Evolutionary conservation across 805 yeast genomes (phyloP).

Genomic region (Spathaspora girioi): DNA sequence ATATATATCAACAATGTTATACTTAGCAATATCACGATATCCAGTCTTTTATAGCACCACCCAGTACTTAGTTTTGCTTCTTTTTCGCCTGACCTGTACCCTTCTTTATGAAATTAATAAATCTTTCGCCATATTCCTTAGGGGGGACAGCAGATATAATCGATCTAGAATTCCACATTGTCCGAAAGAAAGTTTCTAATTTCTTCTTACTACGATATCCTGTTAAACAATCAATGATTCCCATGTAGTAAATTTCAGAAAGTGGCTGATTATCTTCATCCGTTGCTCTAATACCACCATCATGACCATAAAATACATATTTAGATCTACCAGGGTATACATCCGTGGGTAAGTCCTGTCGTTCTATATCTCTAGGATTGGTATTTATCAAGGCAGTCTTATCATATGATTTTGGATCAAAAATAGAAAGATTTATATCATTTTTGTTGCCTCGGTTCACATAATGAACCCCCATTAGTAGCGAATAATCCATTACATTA

Average conservation of each 20-base stretch:
- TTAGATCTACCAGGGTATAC: slow-evolving; percentile 47
- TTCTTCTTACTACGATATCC: slow-evolving; percentile 69
- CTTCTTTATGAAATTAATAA: slow-evolving; percentile 60
- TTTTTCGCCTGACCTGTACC: slow-evolving; percentile 18
- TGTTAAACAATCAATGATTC: slow-evolving; percentile 92
- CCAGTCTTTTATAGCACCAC: background rate
- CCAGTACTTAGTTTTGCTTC: slow-evolving; percentile 1
- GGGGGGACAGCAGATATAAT: slow-evolving; percentile 91
- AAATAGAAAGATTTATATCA: slow-evolving; percentile 37
- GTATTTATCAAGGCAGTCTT: slow-evolving; percentile 41
- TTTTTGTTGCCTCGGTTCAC: slow-evolving; percentile 44
- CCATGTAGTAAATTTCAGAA: slow-evolving; percentile 77
- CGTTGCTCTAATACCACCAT: slow-evolving; percentile 82
- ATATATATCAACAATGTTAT: background rate
- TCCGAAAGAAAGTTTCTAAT: slow-evolving; percentile 83
- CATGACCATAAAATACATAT: slow-evolving; percentile 66
- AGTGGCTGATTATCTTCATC: slow-evolving; percentile 58
- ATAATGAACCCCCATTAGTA: slow-evolving; percentile 85
- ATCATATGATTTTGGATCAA: slow-evolving; percentile 39
- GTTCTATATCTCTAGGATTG: slow-evolving; percentile 42
- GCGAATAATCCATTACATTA: slow-evolving; percentile 94
- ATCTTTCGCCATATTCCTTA: slow-evolving; percentile 82
- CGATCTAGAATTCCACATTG: slow-evolving; percentile 61
- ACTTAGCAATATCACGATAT: background rate
- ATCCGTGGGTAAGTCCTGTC: slow-evolving; percentile 40